A percentile compares a stretch with the other conserved stretches of the same genome.
Evolutionary conservation across 768 basidiomycete species (phyloP).

Genomic region (Lactarius psammicola): DNA sequence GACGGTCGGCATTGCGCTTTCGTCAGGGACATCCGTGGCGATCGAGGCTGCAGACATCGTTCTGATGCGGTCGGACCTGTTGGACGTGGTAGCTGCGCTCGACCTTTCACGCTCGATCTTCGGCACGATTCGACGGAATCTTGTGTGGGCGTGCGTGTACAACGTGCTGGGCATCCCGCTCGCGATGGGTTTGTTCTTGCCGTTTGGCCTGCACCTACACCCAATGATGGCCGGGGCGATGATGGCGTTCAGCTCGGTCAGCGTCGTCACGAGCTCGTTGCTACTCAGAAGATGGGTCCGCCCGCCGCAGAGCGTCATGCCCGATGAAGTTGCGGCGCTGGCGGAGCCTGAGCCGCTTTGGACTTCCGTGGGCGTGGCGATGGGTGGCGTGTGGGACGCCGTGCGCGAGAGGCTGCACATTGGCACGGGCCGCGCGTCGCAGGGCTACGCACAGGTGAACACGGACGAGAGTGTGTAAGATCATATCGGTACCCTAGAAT

Average conservation of each 20-base stretch:
- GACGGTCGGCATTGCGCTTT: conserved; percentile 94
- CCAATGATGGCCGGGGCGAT: conserved; percentile 99
- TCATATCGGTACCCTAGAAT: not conserved
- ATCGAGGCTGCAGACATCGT: conserved; percentile 98
- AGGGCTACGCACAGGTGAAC: conserved; percentile 69
- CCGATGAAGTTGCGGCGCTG: conserved; percentile 42
- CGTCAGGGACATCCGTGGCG: conserved; percentile 94
- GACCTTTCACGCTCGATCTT: conserved; percentile 89
- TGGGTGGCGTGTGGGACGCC: conserved; percentile 45
- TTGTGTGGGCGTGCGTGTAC: conserved; percentile 95
- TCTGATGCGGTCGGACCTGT: conserved; percentile 93
- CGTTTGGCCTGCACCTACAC: conserved; percentile 88
- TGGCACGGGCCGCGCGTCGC: conserved; percentile 35
- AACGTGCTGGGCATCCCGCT: conserved; percentile 92
- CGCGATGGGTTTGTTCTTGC: conserved; percentile 96
- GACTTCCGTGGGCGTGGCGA: conserved; percentile 43
- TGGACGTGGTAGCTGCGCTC: conserved; percentile 96
- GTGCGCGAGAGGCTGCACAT: conserved; percentile 44
- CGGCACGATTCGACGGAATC: conserved; percentile 85
- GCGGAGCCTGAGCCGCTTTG: conserved; percentile 38
- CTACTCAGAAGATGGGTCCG: conserved; percentile 83
- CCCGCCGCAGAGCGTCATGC: conserved; percentile 68
- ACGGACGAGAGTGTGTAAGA: conserved; percentile 49
- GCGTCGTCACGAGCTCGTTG: conserved; percentile 88
- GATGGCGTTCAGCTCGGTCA: conserved; percentile 97